Evolutionary conservation across 2,329 filamentous ascomycete species (phyloP), one percentile per base, ranked within the genome.

Genomic region (Trichoderma endophyticum): DNA sequence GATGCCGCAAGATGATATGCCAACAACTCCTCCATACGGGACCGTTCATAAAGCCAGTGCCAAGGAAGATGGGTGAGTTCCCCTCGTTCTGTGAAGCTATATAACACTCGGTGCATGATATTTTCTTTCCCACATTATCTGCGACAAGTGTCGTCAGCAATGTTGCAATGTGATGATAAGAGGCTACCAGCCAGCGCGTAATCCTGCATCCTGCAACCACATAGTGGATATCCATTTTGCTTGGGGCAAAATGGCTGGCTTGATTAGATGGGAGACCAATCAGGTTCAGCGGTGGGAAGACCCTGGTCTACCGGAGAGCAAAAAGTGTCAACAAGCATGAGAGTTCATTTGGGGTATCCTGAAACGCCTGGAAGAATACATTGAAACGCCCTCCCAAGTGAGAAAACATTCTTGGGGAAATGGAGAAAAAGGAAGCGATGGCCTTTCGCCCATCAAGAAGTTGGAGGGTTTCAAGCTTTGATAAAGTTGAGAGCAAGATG

Each of bases 11-110:
- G 79, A 82, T 32, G 77, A 77, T 24, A 76, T 73, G 54, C 75
- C 76, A 34, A 76, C 81, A 48, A 78, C 77, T 62, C 81, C 80
- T 51, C 77, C 78, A 3, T 80, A 80, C 43, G 81, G 82, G 71
- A 78, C 79, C 30, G 81, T 82, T 18, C 81, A 83, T 74, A 89
- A 87, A 73, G 90, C 92, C 73, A 92, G 91, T 73, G 93, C 95
- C 76, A 84, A 84, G 77, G 82, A 84, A 78, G 82, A 84, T 72
- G 82, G 82, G 82, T 84, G 79, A 83, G 82, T 84, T 72, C 74
- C 28, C 60, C 67, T 30, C 21, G 59, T 62, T 68, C 18, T 51
- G 51, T 59, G 54, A 57, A 11, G 18, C 18, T 21, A 21, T 21
- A 28, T 28, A 60, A 60, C 28, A 57, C 26, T 66, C 26, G 51